Conservation (phyloP, 352 stramenopile species). For the Globisporangium irregulare region DNA sequence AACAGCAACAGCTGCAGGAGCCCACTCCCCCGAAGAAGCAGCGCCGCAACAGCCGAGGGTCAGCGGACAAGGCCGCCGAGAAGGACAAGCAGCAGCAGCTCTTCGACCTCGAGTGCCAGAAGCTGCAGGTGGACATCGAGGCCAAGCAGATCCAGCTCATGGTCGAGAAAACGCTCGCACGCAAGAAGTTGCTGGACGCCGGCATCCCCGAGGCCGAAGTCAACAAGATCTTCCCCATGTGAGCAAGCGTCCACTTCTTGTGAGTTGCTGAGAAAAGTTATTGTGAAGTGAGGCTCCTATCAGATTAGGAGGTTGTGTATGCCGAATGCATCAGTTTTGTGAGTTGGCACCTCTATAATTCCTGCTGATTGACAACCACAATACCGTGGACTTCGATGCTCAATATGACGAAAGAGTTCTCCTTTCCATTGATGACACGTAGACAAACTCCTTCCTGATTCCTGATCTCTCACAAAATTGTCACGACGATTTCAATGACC, state of each 20-base stretch:
- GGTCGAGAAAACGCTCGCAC: constrained; percentile 45
- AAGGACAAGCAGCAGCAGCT: constrained; percentile 39
- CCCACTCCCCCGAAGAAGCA: constrained; percentile 1
- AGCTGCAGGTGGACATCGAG: constrained; percentile 49
- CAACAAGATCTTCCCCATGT: constrained; percentile 45
- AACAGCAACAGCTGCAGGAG: background rate
- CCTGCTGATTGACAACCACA: background rate
- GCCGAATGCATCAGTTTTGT: background rate
- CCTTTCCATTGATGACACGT: background rate
- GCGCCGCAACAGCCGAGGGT: constrained; percentile 3
- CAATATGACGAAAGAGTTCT: background rate
- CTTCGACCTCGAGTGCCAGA: constrained; percentile 48
- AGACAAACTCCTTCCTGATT: background rate
- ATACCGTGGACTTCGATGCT: no score
- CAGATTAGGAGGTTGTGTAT: background rate
- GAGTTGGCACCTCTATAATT: background rate
- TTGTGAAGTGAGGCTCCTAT: background rate
- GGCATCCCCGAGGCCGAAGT: constrained; percentile 39
- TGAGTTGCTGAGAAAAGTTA: background rate
- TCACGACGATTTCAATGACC: background rate
- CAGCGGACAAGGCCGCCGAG: constrained; percentile 6
- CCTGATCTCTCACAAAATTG: background rate
- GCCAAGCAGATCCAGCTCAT: constrained; percentile 44
- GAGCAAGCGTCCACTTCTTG: background rate
- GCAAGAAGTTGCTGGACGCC: constrained; percentile 47